A percentile compares a stretch with the other conserved stretches of the same genome.
These are phyloP conservation scores for Aspergillus affinis DNA, from an alignment of 495 filamentous ascomycete species.

Conservation along the genomic window DNA sequence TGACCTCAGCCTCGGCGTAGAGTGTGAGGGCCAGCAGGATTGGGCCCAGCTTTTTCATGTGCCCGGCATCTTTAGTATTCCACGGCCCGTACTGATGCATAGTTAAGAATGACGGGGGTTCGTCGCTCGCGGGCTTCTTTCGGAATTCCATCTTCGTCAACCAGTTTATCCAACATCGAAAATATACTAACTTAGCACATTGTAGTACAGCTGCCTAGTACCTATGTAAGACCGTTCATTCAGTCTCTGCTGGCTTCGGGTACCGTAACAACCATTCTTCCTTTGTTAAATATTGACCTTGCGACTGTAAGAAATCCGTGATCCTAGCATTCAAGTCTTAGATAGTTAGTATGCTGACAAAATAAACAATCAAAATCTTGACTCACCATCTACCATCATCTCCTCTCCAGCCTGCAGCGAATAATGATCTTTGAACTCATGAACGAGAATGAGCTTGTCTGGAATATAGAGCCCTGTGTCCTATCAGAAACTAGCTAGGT, in stretches of 20 bases:
- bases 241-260: not conserved
- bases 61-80: not conserved
- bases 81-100: constrained; percentile 14
- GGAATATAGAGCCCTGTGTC: not conserved
- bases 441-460: constrained; percentile 3
- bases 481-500: not conserved
- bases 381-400: constrained; percentile 1
- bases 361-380: not conserved
- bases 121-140: not conserved
- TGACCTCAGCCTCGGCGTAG: not conserved
- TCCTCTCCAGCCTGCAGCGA: not conserved
- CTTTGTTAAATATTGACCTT: not conserved
- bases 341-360: not conserved
- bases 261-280: constrained; percentile 1
- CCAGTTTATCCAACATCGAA: too few species aligned
- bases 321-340: constrained; percentile 1
- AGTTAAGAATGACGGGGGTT: constrained; percentile 3
- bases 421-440: constrained; percentile 6
- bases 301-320: not conserved
- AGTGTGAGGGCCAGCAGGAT: constrained; percentile 9
- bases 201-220: too few species aligned
- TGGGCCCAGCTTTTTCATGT: constrained; percentile 5
- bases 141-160: too few species aligned
- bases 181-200: too few species aligned
- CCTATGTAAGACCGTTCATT: not conserved